phyloP scores from a whole-genome alignment of 768 basidiomycete genomes.

The Tylopilus intermedius region DNA sequence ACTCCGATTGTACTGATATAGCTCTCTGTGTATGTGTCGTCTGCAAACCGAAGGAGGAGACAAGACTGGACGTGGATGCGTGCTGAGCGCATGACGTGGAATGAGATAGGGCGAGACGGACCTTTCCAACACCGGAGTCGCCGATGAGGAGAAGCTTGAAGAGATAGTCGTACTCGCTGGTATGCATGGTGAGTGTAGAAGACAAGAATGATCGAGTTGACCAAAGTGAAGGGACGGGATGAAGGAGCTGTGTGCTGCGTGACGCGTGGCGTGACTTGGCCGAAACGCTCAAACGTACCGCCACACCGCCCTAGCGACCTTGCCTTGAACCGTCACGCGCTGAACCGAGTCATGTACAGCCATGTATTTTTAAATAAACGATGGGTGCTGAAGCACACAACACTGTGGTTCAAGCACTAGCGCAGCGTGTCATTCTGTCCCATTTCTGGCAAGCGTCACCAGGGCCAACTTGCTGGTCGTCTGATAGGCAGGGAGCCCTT shows the following conservation, averaged over 20 bases:
- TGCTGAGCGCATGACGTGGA: slow-evolving; percentile 21
- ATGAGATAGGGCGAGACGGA: slow-evolving; percentile 30
- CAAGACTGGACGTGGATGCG: slow-evolving; percentile 63
- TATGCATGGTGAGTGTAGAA: slow-evolving; percentile 59
- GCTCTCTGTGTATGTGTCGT: slow-evolving; percentile 96
- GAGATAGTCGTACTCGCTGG: slow-evolving; percentile 92
- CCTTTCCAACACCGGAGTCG: slow-evolving; percentile 94
- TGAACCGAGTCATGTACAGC: too few species aligned
- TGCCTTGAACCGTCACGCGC: too few species aligned
- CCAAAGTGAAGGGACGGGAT: slow-evolving; percentile 14
- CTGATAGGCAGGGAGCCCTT: too few species aligned
- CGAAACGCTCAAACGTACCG: slow-evolving; percentile 19
- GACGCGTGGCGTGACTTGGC: slow-evolving; percentile 33
- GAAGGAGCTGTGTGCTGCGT: slow-evolving; percentile 27
- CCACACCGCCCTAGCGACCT: slow-evolving; percentile 1
- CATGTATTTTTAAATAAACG: too few species aligned
- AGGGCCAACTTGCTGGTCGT: too few species aligned
- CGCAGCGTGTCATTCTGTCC: neutral
- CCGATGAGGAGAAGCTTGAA: slow-evolving; percentile 95
- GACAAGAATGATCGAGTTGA: slow-evolving; percentile 19
- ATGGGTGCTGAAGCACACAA: neutral
- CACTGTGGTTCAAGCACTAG: too few species aligned
- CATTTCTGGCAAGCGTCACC: neutral
- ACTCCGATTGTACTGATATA: slow-evolving; percentile 98
- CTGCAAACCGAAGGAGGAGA: slow-evolving; percentile 85